A percentile compares a stretch with the other conserved stretches of the same genome.
These are phyloP conservation scores for Acacia crassicarpa DNA, from an alignment of 306 rosid species.

Conservation along the genomic window DNA sequence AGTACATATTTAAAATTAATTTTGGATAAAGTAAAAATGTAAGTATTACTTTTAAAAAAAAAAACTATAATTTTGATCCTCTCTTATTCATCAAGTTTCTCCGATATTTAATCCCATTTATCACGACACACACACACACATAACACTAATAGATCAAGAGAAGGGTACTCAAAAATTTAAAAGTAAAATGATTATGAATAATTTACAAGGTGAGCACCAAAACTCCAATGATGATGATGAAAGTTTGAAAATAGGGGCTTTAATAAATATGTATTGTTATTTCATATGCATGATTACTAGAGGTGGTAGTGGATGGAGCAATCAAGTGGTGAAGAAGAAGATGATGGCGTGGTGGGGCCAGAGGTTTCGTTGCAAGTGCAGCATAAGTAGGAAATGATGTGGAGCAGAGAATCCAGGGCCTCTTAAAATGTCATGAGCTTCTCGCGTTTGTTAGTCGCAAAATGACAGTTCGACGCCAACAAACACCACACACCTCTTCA, in stretches of 20 bases:
- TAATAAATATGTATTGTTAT: background rate
- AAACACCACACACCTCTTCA: background rate
- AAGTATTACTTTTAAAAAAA: no score
- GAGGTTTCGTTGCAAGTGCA: constrained; percentile 28
- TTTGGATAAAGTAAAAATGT: no score
- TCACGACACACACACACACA: no score
- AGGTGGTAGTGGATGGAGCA: constrained; percentile 29
- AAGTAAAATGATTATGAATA: background rate
- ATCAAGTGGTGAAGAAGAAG: constrained; percentile 25
- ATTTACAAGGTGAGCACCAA: background rate
- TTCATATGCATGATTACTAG: constrained; percentile 23
- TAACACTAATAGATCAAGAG: no score
- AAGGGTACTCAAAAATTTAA: background rate
- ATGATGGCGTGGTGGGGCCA: constrained; percentile 43
- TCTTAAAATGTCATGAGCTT: constrained; percentile 61
- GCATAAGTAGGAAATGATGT: constrained; percentile 34
- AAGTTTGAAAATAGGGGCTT: background rate
- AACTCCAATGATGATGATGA: background rate
- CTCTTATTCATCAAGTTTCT: background rate
- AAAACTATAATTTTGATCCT: background rate
- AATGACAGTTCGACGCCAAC: constrained; percentile 41
- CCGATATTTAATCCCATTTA: no score
- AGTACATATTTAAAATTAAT: no score
- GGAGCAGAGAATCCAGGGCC: constrained; percentile 25
- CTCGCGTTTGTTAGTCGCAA: constrained; percentile 47